These are phyloP conservation scores for Podaxis rugospora DNA, from an alignment of 768 basidiomycete species.

Conservation along the genomic window DNA sequence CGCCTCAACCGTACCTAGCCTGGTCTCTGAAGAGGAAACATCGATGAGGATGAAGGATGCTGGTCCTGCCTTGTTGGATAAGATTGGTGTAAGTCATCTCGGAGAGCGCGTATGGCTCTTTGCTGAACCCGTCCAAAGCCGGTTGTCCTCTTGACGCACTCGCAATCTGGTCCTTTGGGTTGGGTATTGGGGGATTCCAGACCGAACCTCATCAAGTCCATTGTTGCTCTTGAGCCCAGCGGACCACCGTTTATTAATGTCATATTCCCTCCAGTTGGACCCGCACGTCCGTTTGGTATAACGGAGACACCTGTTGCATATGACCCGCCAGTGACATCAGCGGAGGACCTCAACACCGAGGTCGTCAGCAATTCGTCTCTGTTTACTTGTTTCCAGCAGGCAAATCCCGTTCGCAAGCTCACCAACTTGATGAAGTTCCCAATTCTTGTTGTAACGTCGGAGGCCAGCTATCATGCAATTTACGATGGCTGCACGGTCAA, in stretches of 20 bases:
- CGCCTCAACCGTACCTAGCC: conserved; percentile 35
- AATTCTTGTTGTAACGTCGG: conserved; percentile 43
- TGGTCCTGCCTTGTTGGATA: conserved; percentile 39
- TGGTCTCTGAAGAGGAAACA: conserved; percentile 30
- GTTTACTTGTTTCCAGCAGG: conserved; percentile 39
- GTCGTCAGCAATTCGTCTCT: conserved; percentile 23
- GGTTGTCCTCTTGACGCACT: conserved; percentile 44
- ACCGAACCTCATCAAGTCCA: conserved; percentile 39
- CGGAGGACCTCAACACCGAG: conserved; percentile 29
- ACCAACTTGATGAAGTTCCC: conserved; percentile 39
- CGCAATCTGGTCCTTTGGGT: conserved; percentile 44
- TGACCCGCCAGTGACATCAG: conserved; percentile 34
- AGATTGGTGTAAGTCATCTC: conserved; percentile 37
- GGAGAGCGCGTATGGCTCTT: neutral
- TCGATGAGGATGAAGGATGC: conserved; percentile 34
- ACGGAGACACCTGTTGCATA: conserved; percentile 44
- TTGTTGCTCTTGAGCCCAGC: conserved; percentile 44
- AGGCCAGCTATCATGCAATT: conserved; percentile 45
- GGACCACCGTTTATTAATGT: conserved; percentile 46
- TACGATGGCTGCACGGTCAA: conserved; percentile 43
- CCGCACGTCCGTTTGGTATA: conserved; percentile 41
- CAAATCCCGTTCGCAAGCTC: conserved; percentile 35
- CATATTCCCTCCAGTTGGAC: conserved; percentile 30
- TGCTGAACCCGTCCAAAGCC: conserved; percentile 25
- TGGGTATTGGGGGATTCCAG: conserved; percentile 46